These are phyloP conservation scores for Melampsora larici-populina DNA, from an alignment of 1,284 basidiomycete species.

Conservation along the genomic window DNA sequence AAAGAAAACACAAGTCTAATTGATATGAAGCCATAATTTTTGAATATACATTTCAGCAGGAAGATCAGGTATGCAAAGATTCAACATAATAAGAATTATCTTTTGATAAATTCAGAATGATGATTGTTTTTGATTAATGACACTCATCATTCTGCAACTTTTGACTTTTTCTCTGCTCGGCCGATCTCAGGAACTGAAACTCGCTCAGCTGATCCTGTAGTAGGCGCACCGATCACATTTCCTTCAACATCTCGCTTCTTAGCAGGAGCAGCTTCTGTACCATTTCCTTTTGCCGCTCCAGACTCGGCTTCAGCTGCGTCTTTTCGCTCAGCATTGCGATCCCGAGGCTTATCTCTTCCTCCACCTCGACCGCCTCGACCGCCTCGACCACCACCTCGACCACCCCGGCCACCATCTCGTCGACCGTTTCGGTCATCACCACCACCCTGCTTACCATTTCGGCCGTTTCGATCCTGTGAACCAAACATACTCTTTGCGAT, in stretches of 20 bases:
- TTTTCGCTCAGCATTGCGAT: slow-evolving; percentile 35
- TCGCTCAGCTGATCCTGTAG: slow-evolving; percentile 2
- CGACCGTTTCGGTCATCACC: background rate
- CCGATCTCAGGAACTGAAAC: slow-evolving; percentile 42
- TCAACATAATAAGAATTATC: background rate
- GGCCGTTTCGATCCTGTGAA: slow-evolving; percentile 9
- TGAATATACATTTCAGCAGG: background rate
- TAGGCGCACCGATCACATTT: slow-evolving; percentile 41
- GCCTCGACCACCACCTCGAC: background rate
- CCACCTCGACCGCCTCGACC: slow-evolving; percentile 19
- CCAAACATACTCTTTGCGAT: slow-evolving; percentile 19
- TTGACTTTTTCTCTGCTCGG: slow-evolving; percentile 40
- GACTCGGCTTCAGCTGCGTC: background rate
- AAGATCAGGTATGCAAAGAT: background rate
- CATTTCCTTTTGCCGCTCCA: background rate
- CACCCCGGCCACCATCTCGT: background rate
- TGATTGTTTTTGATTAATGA: background rate
- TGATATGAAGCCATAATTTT: background rate
- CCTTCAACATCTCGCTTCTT: slow-evolving; percentile 43
- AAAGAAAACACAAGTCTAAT: background rate
- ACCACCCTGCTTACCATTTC: slow-evolving; percentile 7
- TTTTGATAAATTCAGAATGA: too few species aligned
- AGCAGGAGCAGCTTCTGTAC: background rate
- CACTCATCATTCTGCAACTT: background rate
- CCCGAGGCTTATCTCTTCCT: background rate